Base-by-base conservation (phyloP, 140 eudicot genomes). In the Cichorium intybus region DNA sequence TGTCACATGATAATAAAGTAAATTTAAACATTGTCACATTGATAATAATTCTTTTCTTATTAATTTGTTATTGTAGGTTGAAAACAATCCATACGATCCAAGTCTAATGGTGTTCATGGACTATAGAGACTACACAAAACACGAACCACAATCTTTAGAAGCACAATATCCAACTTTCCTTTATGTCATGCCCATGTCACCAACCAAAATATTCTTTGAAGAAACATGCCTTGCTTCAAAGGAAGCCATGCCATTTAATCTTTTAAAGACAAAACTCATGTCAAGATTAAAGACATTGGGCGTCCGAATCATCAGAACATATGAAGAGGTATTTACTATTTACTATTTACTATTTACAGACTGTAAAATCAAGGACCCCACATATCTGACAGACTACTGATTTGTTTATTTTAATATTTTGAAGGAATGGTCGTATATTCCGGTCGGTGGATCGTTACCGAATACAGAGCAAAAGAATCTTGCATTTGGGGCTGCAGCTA, bases 401-500 rank as follows among this genome's bases (percentile, higher is more conserved):
- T 29, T 37, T 58, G 37, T 46, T 34, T 70, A 35, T 31, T 66
- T 35, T 46, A 37, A 64, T 50, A 1, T 55, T 58, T 18, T 76
- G 77, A 79, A 93, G 99, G 99, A 93, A 75, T 93, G 99, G 99
- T 93, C 99, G 31, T 93, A 93, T 56, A 93, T 93, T 62, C 99
- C 99, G 1, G 97, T 93, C 23, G 99, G 99, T 34, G 99, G 99
- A 48, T 93, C 99, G 24, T 83, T 93, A 74, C 99, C 99, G 3
- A 85, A 78, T 73, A 93, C 97, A 7, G 95, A 93, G 75, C 99
- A 92, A 81, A 85, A 82, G 73, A 92, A 88, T 75, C 96, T 92
- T 66, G 99, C 99, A 64, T 92, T 92, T 75, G 99, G 99, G 31
- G 99, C 99, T 77, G 99, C 99, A 72, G 99, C 99, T 37, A 88